Evolutionary conservation across 2,329 filamentous ascomycete genomes (phyloP), one percentile per base, ranked within the genome.

Genomic region (Cladosporium sp.): DNA sequence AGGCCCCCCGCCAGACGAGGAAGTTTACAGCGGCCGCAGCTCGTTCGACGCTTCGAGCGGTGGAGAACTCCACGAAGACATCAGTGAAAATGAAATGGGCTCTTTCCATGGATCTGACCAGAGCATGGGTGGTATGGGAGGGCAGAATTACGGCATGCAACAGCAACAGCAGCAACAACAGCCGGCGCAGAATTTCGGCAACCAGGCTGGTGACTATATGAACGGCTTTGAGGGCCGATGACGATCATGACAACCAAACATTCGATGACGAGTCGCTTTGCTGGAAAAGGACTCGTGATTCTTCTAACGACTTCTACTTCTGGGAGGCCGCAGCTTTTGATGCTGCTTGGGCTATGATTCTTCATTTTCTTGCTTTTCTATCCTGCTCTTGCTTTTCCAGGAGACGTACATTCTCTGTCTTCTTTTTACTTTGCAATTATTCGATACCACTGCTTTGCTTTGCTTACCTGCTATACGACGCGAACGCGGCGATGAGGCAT

Each of bases 31-130:
- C 61, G 87, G 87, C 0, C 79, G 86, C 47, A 89, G 86, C 57
- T 90, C 86, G 57, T 93, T 92, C 61, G 89, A 95, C 63, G 85
- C 84, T 1, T 88, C 85, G 51, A 88, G 75, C 44, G 79, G 78
- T 38, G 77, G 77, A 51, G 80, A 91, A 63, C 87, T 86, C 51
- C 85, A 87, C 40, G 84, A 80, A 12, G 86, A 90, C 17, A 39
- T 47, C 82, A 89, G 52, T 78, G 79, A 45, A 84, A 86, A 56
- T 61, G 65, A 66, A 42, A 62, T 65, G 54, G 58, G 54, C 36
- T 34, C 42, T 3, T 63, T 58, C 50, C 53, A 56, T 5, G 9
- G 22, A 9, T 7, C 37, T 11, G 39, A 27, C 56, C 47, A 41
- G n/a, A 41, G 24, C 34, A 49, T 56, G 41, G 50, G 49, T 11